A percentile compares a stretch with the other conserved stretches of the same genome.
phyloP scores from a whole-genome alignment of 176 grass and related monocot genomes.

The Oryza nivara region DNA sequence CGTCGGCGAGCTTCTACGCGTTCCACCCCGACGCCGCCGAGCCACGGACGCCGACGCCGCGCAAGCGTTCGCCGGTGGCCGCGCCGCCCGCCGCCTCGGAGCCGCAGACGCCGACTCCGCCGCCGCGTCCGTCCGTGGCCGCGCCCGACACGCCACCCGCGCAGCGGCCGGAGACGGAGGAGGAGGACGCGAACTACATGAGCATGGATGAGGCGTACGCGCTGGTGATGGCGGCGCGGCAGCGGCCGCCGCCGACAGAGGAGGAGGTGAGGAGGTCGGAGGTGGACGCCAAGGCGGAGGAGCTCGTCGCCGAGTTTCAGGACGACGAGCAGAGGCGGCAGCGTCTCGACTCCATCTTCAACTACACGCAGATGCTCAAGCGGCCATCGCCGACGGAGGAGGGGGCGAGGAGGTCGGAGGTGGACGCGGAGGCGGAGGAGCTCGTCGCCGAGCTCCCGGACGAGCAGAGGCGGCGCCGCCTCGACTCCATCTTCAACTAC shows the following conservation, averaged over 20 bases:
- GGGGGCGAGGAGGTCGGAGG: constrained; percentile 35
- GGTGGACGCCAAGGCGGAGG: constrained; percentile 50
- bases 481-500: constrained; percentile 63
- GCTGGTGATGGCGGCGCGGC: constrained; percentile 27
- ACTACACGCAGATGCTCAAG: constrained; percentile 67
- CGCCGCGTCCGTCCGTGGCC: background rate
- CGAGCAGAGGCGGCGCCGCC: constrained; percentile 40
- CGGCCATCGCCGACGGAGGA: constrained; percentile 18
- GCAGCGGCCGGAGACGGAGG: background rate
- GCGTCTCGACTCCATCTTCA: constrained; percentile 60
- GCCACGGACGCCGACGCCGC: background rate
- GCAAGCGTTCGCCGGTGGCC: background rate
- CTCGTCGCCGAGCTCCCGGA: constrained; percentile 41
- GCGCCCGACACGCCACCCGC: background rate
- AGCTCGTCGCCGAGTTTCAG: constrained; percentile 42
- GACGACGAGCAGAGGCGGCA: constrained; percentile 46
- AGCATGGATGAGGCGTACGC: constrained; percentile 60
- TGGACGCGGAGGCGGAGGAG: constrained; percentile 52
- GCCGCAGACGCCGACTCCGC: background rate
- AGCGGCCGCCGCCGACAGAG: constrained; percentile 8
- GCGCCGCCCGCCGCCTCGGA: background rate
- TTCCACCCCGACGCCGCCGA: background rate
- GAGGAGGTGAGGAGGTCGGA: constrained; percentile 33
- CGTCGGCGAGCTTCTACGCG: constrained; percentile 12
- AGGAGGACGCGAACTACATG: constrained; percentile 35